Evolutionary conservation across 148 eudicot species (phyloP).

Genomic region (Nepenthes gracilis): DNA sequence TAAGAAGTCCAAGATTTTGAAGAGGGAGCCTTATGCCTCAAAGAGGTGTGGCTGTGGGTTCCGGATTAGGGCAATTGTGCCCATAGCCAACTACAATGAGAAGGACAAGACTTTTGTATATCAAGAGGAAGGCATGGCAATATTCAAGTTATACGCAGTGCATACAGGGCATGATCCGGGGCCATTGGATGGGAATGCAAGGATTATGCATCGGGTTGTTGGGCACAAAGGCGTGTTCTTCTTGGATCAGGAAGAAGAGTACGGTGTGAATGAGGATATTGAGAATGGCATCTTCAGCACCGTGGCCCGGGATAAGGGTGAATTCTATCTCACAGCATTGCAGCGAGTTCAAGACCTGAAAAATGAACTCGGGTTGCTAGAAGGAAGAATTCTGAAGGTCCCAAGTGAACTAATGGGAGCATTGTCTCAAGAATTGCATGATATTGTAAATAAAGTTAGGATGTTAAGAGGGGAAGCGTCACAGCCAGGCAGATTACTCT

Average conservation of each 20-base stretch:
- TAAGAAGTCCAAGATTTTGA: conserved; percentile 56
- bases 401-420: conserved; percentile 44
- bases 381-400: conserved; percentile 45
- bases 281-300: conserved; percentile 42
- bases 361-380: conserved; percentile 51
- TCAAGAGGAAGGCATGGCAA: conserved; percentile 84
- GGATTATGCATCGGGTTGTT: conserved; percentile 92
- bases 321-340: conserved; percentile 39
- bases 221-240: conserved; percentile 73
- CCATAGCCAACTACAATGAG: conserved; percentile 79
- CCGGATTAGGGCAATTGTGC: conserved; percentile 91
- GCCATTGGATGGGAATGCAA: conserved; percentile 91
- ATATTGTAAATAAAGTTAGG: conserved; percentile 63
- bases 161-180: conserved; percentile 98
- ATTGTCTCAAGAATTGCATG: conserved; percentile 59
- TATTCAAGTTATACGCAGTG: conserved; percentile 92
- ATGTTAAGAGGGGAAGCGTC: conserved; percentile 51
- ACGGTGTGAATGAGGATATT: conserved; percentile 63
- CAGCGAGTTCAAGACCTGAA: conserved; percentile 70
- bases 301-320: conserved; percentile 45
- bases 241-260: conserved; percentile 64
- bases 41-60: conserved; percentile 96
- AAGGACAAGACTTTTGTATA: conserved; percentile 93
- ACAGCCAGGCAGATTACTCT: conserved; percentile 39
- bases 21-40: conserved; percentile 86